Evolutionary conservation across 2,329 filamentous ascomycete genomes (phyloP).

Genomic region (Calonectria pseudoturangicola): DNA sequence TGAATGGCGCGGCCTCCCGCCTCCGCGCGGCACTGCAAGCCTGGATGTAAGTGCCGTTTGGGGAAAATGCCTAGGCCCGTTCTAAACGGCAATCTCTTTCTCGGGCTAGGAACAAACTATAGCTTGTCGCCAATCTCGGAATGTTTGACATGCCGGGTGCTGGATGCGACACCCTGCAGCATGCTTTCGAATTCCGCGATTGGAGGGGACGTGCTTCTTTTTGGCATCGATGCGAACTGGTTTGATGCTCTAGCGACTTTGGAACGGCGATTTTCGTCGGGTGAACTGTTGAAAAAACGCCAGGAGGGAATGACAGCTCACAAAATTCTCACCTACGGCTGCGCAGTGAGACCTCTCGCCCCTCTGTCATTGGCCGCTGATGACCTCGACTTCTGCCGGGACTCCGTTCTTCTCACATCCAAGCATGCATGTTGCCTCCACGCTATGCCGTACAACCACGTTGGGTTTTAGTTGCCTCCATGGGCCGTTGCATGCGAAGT

Average conservation of each 20-base stretch:
- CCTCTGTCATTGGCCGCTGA: constrained; percentile 10
- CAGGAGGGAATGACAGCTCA: constrained; percentile 30
- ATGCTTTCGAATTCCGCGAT: constrained; percentile 18
- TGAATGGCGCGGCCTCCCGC: constrained; percentile 23
- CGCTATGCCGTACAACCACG: constrained; percentile 16
- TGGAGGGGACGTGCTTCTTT: constrained; percentile 5
- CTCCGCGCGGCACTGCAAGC: background rate
- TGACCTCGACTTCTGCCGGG: constrained; percentile 14
- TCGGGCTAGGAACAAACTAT: constrained; percentile 4
- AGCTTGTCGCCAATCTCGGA: constrained; percentile 39
- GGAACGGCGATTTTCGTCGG: constrained; percentile 7
- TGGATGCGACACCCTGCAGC: constrained; percentile 33
- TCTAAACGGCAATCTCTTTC: background rate
- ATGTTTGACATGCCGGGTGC: constrained; percentile 21
- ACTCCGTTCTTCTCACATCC: constrained; percentile 26
- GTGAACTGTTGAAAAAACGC: constrained; percentile 23
- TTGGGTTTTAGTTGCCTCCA: constrained; percentile 1
- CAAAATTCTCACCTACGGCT: constrained; percentile 23
- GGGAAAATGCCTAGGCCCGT: background rate
- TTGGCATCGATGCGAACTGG: constrained; percentile 19
- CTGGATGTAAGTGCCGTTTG: constrained; percentile 9
- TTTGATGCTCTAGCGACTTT: constrained; percentile 3
- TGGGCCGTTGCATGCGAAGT: constrained; percentile 17
- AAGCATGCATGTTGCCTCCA: constrained; percentile 23
- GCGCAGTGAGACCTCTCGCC: constrained; percentile 23